Base-by-base conservation (phyloP, 129 eudicot genomes). In the Saussurea involucrata region DNA sequence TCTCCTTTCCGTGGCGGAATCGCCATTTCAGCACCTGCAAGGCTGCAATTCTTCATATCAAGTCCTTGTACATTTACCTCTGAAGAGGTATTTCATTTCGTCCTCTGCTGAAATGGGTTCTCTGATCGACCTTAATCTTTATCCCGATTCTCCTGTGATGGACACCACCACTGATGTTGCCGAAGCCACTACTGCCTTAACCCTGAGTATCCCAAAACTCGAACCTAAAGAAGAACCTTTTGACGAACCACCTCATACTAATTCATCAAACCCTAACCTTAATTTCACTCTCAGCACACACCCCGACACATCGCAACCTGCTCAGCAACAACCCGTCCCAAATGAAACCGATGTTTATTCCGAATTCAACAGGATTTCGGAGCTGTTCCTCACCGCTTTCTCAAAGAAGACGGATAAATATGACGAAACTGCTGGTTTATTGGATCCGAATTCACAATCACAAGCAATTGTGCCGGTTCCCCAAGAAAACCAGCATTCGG, bases 221-320 rank as follows among this genome's bases (percentile, higher is more conserved):
- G 97, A 93, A 75, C 96, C 97, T 4, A 87, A 83, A 70, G 85
- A 87, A 21, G 93, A 88, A 75, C 87, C 90, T 0, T 37, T 84
- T 2, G 94, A 89, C 37, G 90, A 85, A 6, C 24, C 75, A 29
- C 76, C 81, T 0, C 69, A 18, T 7, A 25, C 25, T 9, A 63
- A 27, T 42, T 40, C 10, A 6, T 18, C 63, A 74, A 80, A 61
- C 80, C 67, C 68, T 18, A 87, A 36, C 78, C 74, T 77, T 24
- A 72, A 77, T 75, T 76, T 80, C 29, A 60, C 25, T 8, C 42
- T 77, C 18, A 72, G 25, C 76, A 61, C 82, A 4, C 71, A 65
- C 8, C 80, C 79, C 8, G 31, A 69, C 46, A 9, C 49, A 2
- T 25, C 71, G 11, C 76, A 40, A 28, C 42, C 75, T 4, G 77